Conservation (phyloP, 495 filamentous ascomycete species). For the Lasiosphaeris hirsuta region DNA sequence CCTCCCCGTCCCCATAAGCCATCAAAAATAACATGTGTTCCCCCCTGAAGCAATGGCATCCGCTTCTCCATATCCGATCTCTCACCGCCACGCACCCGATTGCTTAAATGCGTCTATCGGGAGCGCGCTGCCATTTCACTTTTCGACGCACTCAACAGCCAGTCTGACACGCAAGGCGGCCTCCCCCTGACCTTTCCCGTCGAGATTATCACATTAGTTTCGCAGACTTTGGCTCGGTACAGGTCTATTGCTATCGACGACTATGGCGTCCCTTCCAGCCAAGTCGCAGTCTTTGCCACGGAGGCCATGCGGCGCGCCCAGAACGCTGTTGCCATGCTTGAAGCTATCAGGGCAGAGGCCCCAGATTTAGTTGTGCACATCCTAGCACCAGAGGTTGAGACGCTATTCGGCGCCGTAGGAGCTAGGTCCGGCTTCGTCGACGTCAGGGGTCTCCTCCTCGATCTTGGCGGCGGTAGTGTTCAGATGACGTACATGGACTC, state of each 20-base stretch:
- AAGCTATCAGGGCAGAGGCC: conserved; percentile 51
- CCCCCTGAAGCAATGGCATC: conserved; percentile 76
- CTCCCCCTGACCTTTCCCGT: conserved; percentile 58
- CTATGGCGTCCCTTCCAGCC: conserved; percentile 58
- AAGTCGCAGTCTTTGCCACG: conserved; percentile 77
- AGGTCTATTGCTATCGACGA: conserved; percentile 61
- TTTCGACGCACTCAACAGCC: conserved; percentile 73
- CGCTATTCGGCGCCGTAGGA: conserved; percentile 75
- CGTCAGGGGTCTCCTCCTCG: conserved; percentile 68
- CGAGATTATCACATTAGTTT: conserved; percentile 58
- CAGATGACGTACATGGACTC: conserved; percentile 84
- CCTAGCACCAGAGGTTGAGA: conserved; percentile 77
- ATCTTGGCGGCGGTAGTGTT: conserved; percentile 86
- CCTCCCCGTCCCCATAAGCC: background rate
- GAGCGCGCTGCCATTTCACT: conserved; percentile 78
- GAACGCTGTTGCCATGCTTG: conserved; percentile 67
- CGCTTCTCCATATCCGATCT: conserved; percentile 88
- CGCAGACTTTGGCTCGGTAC: conserved; percentile 66
- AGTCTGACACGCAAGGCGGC: conserved; percentile 25
- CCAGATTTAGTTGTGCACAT: conserved; percentile 68
- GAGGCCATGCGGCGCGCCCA: conserved; percentile 81
- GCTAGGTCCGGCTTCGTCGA: conserved; percentile 69
- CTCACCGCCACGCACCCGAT: conserved; percentile 62
- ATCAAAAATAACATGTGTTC: conserved; percentile 6
- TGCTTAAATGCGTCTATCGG: conserved; percentile 72